A percentile compares a stretch with the other conserved stretches of the same genome.
Conservation (phyloP, 306 rosid species). For the Rosa rugosa region DNA sequence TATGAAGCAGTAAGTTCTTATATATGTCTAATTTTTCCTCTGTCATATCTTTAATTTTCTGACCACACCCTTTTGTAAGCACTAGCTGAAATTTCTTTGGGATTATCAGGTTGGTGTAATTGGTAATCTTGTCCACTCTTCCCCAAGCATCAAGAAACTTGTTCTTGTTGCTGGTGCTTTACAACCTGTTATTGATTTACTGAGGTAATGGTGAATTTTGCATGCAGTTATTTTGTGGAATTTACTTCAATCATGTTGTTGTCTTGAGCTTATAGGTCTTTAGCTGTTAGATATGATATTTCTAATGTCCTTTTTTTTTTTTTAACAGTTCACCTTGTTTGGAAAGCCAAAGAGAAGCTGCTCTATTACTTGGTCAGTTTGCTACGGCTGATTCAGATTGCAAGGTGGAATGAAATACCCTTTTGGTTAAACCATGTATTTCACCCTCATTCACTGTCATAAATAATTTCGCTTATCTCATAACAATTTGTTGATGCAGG, state of each 20-base stretch:
- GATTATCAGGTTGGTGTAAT: conserved; percentile 64
- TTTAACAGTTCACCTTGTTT: conserved; percentile 50
- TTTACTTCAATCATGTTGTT: background rate
- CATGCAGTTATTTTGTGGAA: background rate
- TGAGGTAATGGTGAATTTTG: conserved; percentile 40
- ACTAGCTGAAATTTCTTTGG: conserved; percentile 7
- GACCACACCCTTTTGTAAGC: conserved; percentile 1
- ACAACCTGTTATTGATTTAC: conserved; percentile 64
- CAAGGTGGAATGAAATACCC: conserved; percentile 44
- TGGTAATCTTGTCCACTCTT: conserved; percentile 80
- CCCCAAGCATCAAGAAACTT: conserved; percentile 57
- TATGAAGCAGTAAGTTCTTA: conserved; percentile 54
- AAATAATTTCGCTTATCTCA: background rate
- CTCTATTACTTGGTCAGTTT: conserved; percentile 75
- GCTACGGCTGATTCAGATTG: conserved; percentile 62
- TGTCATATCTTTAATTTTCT: background rate
- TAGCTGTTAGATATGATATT: background rate
- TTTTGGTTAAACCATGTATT: conserved; percentile 1
- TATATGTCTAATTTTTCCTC: background rate
- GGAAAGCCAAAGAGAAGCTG: conserved; percentile 71
- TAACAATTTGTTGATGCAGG: conserved; percentile 34
- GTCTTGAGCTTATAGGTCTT: background rate
- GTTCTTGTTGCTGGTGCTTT: conserved; percentile 69
- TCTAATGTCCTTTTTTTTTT: background rate
- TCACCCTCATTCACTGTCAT: background rate